A percentile compares a stretch with the other conserved stretches of the same genome.
phyloP scores from a whole-genome alignment of 331 rosid genomes.

The Stylosanthes scabra region DNA sequence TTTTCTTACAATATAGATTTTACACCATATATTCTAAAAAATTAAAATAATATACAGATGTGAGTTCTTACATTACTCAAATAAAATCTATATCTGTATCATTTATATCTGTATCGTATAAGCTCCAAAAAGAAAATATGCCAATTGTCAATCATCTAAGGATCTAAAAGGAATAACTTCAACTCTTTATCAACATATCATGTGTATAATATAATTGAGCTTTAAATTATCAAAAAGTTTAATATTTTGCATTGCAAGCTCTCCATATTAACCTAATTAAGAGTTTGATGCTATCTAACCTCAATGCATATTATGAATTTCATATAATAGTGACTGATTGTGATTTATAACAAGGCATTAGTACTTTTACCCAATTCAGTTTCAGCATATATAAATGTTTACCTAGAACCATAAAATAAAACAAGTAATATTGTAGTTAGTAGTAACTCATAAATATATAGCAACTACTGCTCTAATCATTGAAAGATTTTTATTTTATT shows the following conservation, averaged over 20 bases:
- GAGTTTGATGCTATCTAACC: background rate
- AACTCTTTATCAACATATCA: too few relatives aligned
- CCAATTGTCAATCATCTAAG: too few relatives aligned
- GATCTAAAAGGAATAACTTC: too few relatives aligned
- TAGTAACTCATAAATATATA: background rate
- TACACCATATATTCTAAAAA: too few relatives aligned
- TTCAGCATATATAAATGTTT: conserved; percentile 18
- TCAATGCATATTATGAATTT: conserved; percentile 6
- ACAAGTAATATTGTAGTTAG: conserved; percentile 9
- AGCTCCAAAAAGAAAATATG: too few relatives aligned
- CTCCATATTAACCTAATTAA: background rate
- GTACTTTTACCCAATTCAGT: background rate
- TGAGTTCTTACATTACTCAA: too few relatives aligned
- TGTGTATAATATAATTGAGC: too few relatives aligned
- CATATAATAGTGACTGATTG: conserved; percentile 13
- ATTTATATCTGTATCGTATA: too few relatives aligned
- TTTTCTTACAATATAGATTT: too few relatives aligned
- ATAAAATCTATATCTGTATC: too few relatives aligned
- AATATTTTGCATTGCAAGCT: background rate
- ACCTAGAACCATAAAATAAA: background rate
- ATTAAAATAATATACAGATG: too few relatives aligned
- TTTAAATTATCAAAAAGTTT: background rate
- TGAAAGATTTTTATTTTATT: background rate
- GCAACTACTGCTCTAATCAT: background rate
- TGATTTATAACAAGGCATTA: conserved; percentile 1